Evolutionary conservation across 2,329 filamentous ascomycete species (phyloP), one percentile per base, ranked within the genome.

Genomic region (Corinectria fuckeliana): DNA sequence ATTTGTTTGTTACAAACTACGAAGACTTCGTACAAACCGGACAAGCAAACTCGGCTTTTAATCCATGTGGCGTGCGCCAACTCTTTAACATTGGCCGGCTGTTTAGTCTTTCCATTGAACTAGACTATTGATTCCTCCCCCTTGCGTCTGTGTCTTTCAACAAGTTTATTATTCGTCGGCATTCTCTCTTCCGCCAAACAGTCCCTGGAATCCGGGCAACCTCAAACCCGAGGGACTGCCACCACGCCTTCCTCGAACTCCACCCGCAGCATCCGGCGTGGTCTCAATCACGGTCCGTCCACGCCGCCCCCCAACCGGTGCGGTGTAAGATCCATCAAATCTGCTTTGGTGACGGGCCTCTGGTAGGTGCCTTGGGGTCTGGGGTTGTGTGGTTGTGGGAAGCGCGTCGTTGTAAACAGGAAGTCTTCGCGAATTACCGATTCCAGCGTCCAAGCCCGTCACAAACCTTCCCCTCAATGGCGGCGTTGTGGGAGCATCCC

Each of bases 141-240:
- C 23, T 32, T 26, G 42, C 16, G 8, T 28, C n/a, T 30, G 23
- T 10, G 16, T 10, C 42, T 18, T 42, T 1, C 4, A 9, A 18
- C 4, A 5, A 6, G 42, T 18, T 50, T 47, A 52, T 5, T 48
- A 44, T 42, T 82, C 80, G 39, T 80, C 78, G 2, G 74, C 72
- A 68, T 84, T 85, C 68, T 84, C 82, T 47, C 71, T 71, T 11
- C 80, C 82, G 20, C 79, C 80, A 61, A 83, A 81, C 21, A 83
- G 71, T 11, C 81, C 80, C 61, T 70, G 71, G 59, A 80, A 81
- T 0, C 80, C 80, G n/a, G 76, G 74, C n/a, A 73, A 75, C 25
- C 71, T 69, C 50, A 82, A 60, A n/a, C 77, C 77, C 28, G 63
- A 51, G 3, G 79, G 78, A 28, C 76, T 79, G 21, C 63, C 67